Conservation (phyloP, 805 yeast genomes). For the Barnettozyma populi region DNA sequence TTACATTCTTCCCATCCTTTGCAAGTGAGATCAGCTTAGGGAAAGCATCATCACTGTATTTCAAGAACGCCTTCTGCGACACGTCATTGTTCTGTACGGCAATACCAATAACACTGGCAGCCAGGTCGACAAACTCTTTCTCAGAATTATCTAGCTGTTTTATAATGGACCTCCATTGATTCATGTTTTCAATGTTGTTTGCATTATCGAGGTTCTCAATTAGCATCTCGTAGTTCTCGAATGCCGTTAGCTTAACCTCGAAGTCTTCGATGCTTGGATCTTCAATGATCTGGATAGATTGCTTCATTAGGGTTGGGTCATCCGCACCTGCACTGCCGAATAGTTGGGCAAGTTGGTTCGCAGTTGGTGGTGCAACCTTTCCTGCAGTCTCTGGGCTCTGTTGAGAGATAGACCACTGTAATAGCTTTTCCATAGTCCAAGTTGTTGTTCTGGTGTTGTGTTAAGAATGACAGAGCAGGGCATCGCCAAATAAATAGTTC, state of each 20-base stretch:
- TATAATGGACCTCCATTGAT: constrained; percentile 74
- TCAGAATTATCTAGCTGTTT: constrained; percentile 41
- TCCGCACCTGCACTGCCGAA: constrained; percentile 69
- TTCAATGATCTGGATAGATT: constrained; percentile 56
- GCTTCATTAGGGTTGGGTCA: constrained; percentile 84
- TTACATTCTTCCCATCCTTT: constrained; percentile 36
- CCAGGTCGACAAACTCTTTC: constrained; percentile 44
- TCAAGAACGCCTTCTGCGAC: constrained; percentile 62
- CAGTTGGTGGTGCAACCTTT: constrained; percentile 67
- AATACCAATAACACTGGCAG: constrained; percentile 76
- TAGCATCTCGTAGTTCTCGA: constrained; percentile 90
- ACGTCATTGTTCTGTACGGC: constrained; percentile 89
- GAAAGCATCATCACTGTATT: constrained; percentile 41
- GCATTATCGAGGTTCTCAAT: constrained; percentile 94
- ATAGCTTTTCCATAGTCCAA: constrained; percentile 69
- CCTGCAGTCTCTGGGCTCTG: constrained; percentile 65
- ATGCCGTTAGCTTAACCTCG: constrained; percentile 66
- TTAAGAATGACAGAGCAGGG: too few species aligned
- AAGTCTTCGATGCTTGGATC: constrained; percentile 48
- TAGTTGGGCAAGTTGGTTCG: constrained; percentile 70
- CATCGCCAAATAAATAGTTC: constrained; percentile 1
- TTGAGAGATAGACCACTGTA: constrained; percentile 90
- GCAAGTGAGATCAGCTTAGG: constrained; percentile 41
- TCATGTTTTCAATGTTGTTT: constrained; percentile 78
- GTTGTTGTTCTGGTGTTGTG: too few species aligned